Evolutionary conservation across 1,284 basidiomycete species (phyloP).

Genomic region (Mrakiaceae sp.): DNA sequence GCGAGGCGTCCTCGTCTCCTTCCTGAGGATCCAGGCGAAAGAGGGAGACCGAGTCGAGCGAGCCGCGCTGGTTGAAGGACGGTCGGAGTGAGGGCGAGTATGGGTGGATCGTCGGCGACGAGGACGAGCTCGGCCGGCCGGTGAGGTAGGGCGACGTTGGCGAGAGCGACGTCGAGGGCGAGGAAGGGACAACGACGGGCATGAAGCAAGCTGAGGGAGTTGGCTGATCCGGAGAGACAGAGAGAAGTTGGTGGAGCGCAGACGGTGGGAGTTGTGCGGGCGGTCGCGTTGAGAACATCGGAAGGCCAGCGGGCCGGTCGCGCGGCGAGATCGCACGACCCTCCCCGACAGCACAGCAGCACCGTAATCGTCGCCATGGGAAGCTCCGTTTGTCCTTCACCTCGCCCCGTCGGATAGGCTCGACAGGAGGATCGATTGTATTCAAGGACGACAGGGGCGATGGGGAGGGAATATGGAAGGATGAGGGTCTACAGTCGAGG

Average conservation of each 20-base stretch:
- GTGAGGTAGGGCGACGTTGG: background rate
- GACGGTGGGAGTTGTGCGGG: too few species aligned
- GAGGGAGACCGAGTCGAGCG: conserved; percentile 13
- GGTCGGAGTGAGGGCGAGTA: conserved; percentile 4
- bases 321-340: too few species aligned
- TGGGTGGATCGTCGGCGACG: conserved; percentile 11
- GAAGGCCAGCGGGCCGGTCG: too few species aligned
- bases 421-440: too few species aligned
- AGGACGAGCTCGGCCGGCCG: conserved; percentile 1
- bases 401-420: too few species aligned
- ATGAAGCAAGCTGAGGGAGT: background rate
- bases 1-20: conserved; percentile 5
- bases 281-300: too few species aligned
- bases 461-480: too few species aligned
- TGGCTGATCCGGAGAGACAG: background rate
- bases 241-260: background rate
- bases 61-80: background rate
- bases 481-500: too few species aligned
- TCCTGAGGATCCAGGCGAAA: conserved; percentile 8
- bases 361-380: too few species aligned
- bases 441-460: too few species aligned
- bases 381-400: too few species aligned
- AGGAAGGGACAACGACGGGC: background rate
- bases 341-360: too few species aligned
- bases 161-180: background rate